Evolutionary conservation across 768 basidiomycete species (phyloP), one percentile per base, ranked within the genome.

Genomic region (Auriscalpium vulgare): DNA sequence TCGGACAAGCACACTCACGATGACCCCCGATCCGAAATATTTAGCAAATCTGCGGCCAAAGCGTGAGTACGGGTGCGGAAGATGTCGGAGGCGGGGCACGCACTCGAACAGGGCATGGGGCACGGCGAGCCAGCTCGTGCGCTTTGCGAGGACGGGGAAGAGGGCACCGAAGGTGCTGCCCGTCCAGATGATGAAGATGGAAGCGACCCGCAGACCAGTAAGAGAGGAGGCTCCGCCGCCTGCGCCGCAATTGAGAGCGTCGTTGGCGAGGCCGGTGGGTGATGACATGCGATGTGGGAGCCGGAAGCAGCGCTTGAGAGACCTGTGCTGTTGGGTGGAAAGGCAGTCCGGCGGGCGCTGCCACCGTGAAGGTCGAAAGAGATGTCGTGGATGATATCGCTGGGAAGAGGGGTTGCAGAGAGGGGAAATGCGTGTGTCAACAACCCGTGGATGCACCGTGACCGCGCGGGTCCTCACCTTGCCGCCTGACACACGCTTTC

Each of bases 31-130:
- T 21, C 55, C 55, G 37, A 61, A 58, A 49, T 57, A 62, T 36
- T 62, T 62, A 13, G 61, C 61, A 43, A 57, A 43, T 10, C 50
- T 53, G 45, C 51, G n/a, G 37, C 34, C 46, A 13, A 10, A 16
- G 17, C 14, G 13, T 34, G 10, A 56, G 47, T 11, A 44, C 43
- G n/a, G 10, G 37, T 38, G 21, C 37, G 29, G 38, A 17, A 19
- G 17, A 51, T 21, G 35, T 13, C 47, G 51, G 58, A 29, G 54
- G 34, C 9, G 29, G 47, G 1, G 13, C 1, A 70, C 87, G 34
- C 53, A 90, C 89, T 94, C 85, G 57, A 88, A 92, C 3, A 85
- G 69, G 38, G 66, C 55, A 49, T 76, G 78, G 11, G 88, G 88
- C 4, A 89, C 73, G 49, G 69, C 73, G 10, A 89, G 56, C 74